Percentiles rank a stretch among this genome's conserved stretches.
These are phyloP conservation scores for Candolleomyces eurysporus DNA, from an alignment of 768 basidiomycete genomes.

Conservation along the genomic window DNA sequence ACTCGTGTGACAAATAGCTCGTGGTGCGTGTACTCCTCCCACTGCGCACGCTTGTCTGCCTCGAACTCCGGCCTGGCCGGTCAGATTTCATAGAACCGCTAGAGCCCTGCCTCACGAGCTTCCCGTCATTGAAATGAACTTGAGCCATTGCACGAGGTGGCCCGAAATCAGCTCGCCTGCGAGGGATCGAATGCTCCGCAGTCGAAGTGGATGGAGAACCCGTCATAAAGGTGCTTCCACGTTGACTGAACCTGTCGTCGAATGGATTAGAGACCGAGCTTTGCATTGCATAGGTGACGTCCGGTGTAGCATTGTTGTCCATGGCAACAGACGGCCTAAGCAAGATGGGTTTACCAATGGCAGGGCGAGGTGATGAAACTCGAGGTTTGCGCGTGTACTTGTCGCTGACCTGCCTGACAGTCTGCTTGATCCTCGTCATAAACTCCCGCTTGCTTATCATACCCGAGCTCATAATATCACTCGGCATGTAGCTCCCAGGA, in stretches of 20 bases:
- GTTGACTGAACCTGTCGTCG: constrained; percentile 38
- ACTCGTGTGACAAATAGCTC: constrained; percentile 37
- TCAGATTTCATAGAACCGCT: constrained; percentile 29
- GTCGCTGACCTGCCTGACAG: constrained; percentile 68
- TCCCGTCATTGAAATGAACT: constrained; percentile 38
- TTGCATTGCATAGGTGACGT: constrained; percentile 15
- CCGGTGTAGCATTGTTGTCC: constrained; percentile 9
- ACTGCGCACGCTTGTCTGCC: constrained; percentile 54
- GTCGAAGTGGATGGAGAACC: constrained; percentile 68
- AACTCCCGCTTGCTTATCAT: constrained; percentile 74
- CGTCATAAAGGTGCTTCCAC: constrained; percentile 49
- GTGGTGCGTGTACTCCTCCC: constrained; percentile 30
- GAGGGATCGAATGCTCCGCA: constrained; percentile 62
- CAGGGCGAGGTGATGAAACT: constrained; percentile 34
- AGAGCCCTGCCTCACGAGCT: constrained; percentile 34
- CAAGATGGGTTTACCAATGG: constrained; percentile 60
- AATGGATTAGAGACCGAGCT: constrained; percentile 40
- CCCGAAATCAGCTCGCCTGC: constrained; percentile 66
- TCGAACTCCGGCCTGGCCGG: constrained; percentile 21
- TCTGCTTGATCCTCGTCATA: constrained; percentile 57
- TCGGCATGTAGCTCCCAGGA: constrained; percentile 21
- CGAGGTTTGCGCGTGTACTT: constrained; percentile 39
- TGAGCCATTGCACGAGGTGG: constrained; percentile 50
- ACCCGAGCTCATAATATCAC: constrained; percentile 38
- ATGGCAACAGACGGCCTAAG: constrained; percentile 23